Percentiles rank a stretch among this genome's conserved stretches.
Conservation (phyloP, 345 rosid species). For the Noccaea caerulescens region DNA sequence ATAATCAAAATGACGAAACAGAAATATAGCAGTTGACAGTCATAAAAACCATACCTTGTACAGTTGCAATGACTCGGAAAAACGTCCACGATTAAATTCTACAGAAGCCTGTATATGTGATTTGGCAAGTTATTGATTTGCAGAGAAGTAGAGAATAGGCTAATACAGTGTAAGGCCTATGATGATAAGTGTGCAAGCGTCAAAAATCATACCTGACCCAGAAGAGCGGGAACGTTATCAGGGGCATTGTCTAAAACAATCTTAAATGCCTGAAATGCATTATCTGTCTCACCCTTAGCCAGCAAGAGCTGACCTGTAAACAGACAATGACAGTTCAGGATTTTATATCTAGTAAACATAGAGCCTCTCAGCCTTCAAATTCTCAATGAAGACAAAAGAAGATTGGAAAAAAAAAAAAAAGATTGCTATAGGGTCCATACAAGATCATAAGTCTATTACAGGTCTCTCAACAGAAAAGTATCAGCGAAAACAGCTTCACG, state of each 20-base stretch:
- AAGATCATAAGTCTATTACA: constrained; percentile 20
- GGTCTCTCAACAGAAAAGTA: constrained; percentile 15
- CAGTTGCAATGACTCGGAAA: constrained; percentile 76
- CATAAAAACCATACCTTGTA: constrained; percentile 70
- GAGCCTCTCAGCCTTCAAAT: constrained; percentile 12
- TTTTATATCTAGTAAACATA: constrained; percentile 22
- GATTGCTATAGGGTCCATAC: background rate
- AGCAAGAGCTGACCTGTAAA: constrained; percentile 90
- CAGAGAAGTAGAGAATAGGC: constrained; percentile 17
- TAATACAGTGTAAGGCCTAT: constrained; percentile 11
- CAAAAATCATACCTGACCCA: constrained; percentile 75
- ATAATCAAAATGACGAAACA: constrained; percentile 14
- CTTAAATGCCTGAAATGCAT: constrained; percentile 88
- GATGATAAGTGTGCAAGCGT: constrained; percentile 8
- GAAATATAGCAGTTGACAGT: constrained; percentile 18
- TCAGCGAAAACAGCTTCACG: background rate
- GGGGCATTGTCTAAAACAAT: constrained; percentile 77
- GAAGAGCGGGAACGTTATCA: constrained; percentile 91
- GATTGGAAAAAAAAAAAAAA: background rate
- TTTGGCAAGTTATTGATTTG: constrained; percentile 18
- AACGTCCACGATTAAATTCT: constrained; percentile 80
- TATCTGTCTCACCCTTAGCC: constrained; percentile 92
- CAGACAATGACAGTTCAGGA: constrained; percentile 22
- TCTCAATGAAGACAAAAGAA: background rate
- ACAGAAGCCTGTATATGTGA: constrained; percentile 81